A percentile compares a stretch with the other conserved stretches of the same genome.
phyloP scores from a whole-genome alignment of 352 stramenopile species.

The Pythium sukuiense region DNA sequence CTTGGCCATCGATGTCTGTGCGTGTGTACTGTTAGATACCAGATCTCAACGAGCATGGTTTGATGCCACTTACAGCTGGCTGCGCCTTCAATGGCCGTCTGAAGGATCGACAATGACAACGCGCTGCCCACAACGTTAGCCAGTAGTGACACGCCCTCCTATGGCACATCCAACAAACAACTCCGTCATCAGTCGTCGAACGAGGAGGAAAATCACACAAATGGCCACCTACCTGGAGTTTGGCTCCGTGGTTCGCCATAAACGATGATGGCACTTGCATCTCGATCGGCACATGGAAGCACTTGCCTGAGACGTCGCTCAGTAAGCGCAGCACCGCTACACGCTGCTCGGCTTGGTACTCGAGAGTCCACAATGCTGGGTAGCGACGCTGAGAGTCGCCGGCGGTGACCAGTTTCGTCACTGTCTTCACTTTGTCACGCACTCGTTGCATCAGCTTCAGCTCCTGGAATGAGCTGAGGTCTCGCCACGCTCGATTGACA shows the following conservation, averaged over 20 bases:
- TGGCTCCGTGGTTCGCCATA: slow-evolving; percentile 12
- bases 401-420: slow-evolving; percentile 17
- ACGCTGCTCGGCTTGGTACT: slow-evolving; percentile 5
- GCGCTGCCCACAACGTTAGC: background rate
- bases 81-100: background rate
- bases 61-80: background rate
- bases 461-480: slow-evolving; percentile 6
- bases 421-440: slow-evolving; percentile 16
- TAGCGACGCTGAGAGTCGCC: slow-evolving; percentile 15
- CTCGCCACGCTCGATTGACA: slow-evolving; percentile 11
- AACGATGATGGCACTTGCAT: slow-evolving; percentile 12
- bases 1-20: background rate
- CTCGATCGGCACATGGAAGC: slow-evolving; percentile 25
- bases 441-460: slow-evolving; percentile 17
- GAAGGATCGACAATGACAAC: background rate
- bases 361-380: slow-evolving; percentile 23
- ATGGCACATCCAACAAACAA: background rate
- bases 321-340: slow-evolving; percentile 12
- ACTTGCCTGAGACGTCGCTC: slow-evolving; percentile 25
- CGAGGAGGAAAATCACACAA: background rate
- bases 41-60: background rate
- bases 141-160: background rate
- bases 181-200: background rate
- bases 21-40: background rate
- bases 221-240: slow-evolving; percentile 17